Evolutionary conservation across 768 basidiomycete genomes (phyloP).

Genomic region (Lactarius deliciosus): DNA sequence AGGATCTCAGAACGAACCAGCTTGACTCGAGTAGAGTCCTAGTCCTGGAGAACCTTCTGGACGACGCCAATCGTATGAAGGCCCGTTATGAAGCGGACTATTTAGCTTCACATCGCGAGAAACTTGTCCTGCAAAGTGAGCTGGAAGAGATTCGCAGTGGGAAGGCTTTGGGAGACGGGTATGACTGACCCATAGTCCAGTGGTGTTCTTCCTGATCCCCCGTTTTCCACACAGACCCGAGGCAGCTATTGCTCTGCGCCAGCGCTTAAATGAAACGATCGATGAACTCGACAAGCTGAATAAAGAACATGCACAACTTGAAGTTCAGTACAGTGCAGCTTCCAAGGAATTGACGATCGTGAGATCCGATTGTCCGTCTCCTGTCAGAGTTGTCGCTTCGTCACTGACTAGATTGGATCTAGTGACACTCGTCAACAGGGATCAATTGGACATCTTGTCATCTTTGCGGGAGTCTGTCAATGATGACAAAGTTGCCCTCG

Average conservation of each 20-base stretch:
- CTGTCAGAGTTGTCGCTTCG: conserved; percentile 8
- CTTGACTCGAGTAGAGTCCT: conserved; percentile 73
- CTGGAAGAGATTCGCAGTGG: conserved; percentile 89
- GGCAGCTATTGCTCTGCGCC: conserved; percentile 84
- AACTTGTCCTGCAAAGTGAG: conserved; percentile 73
- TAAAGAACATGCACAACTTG: conserved; percentile 66
- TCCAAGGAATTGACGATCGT: conserved; percentile 74
- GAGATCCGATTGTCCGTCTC: conserved; percentile 74
- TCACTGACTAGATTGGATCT: conserved; percentile 7
- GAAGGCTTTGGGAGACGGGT: conserved; percentile 83
- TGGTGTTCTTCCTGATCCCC: not conserved
- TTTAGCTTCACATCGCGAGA: conserved; percentile 78
- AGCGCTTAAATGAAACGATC: conserved; percentile 83
- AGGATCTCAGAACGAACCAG: conserved; percentile 68
- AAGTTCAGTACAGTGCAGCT: conserved; percentile 63
- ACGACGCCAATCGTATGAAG: conserved; percentile 91
- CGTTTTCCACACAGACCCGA: conserved; percentile 55
- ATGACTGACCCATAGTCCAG: conserved; percentile 31
- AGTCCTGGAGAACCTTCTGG: conserved; percentile 88
- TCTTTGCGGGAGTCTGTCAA: conserved; percentile 85
- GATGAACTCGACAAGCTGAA: conserved; percentile 74
- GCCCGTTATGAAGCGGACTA: conserved; percentile 87
- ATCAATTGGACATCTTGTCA: conserved; percentile 87
- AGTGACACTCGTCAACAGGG: conserved; percentile 92
- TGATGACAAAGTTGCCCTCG: conserved; percentile 78